Percentiles rank a stretch among this genome's conserved stretches.
phyloP scores from a whole-genome alignment of 2,329 filamentous ascomycete genomes.

The Cryphonectria nitschkei region DNA sequence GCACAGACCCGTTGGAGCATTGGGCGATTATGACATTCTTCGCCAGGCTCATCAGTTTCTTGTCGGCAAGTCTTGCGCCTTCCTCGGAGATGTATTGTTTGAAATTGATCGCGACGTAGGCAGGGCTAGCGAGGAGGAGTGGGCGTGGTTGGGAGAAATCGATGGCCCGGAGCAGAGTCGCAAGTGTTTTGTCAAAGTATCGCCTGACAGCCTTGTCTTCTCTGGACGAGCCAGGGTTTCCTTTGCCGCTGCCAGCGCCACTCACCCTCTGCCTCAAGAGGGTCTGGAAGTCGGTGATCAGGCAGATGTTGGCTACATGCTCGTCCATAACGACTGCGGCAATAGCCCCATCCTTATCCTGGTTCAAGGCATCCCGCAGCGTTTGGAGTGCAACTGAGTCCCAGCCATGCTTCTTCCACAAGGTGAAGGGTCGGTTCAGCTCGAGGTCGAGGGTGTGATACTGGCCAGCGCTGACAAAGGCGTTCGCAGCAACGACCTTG shows the following conservation, averaged over 20 bases:
- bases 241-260: conserved; percentile 68
- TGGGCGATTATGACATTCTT: conserved; percentile 76
- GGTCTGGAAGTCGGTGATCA: conserved; percentile 80
- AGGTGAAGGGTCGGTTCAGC: conserved; percentile 81
- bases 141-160: conserved; percentile 74
- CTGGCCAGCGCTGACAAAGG: conserved; percentile 56
- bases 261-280: conserved; percentile 73
- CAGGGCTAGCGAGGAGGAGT: conserved; percentile 83
- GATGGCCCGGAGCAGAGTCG: conserved; percentile 76
- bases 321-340: conserved; percentile 95
- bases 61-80: conserved; percentile 63
- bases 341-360: conserved; percentile 78
- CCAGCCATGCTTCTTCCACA: conserved; percentile 87
- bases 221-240: conserved; percentile 63
- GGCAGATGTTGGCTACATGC: conserved; percentile 78
- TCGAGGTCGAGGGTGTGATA: conserved; percentile 77
- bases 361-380: conserved; percentile 76
- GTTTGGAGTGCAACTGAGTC: conserved; percentile 84
- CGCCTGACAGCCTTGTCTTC: conserved; percentile 72
- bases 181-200: conserved; percentile 79
- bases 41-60: conserved; percentile 65
- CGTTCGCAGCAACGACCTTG: conserved; percentile 56
- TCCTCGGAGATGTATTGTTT: conserved; percentile 72
- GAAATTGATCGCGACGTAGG: conserved; percentile 83
- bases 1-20: conserved; percentile 81